Base-by-base conservation (phyloP, 2,329 filamentous ascomycete genomes). In the Claviceps paspali region DNA sequence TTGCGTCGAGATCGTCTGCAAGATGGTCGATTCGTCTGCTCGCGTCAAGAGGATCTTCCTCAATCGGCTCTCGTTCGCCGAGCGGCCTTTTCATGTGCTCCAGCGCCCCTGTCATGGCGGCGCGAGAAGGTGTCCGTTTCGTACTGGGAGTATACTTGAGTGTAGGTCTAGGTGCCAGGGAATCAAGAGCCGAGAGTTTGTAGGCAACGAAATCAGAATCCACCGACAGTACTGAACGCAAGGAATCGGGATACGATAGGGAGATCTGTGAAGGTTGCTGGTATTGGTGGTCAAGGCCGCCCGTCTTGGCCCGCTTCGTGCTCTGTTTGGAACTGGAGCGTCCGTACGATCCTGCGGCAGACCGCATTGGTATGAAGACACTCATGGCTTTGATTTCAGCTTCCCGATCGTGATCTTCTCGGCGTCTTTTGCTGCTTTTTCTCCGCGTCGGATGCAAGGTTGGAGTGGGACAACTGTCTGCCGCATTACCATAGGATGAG, bases 301-400 rank as follows among this genome's bases (percentile, higher is more conserved):
- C 68, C 17, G 68, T 70, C 38, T 73, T 76, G 37, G 72, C 64
- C 52, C 76, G 76, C 55, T 76, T 79, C 52, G 71, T 82, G 46
- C 84, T 70, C 55, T 65, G 65, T 65, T 67, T 73, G 50, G 68
- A 70, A 41, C 73, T 69, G 32, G 81, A 68, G 32, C 74, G 64
- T 37, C 70, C 70, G 54, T 69, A 72, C 23, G 67, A 63, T 42
- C 77, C 70, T 33, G 70, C 68, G 9, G 69, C 68, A 5, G 77
- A 67, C 36, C 82, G 73, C 37, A 76, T 62, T 5, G 82, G 76
- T 46, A 79, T 70, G 42, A 70, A 71, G 29, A 75, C 73, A 51
- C 75, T 82, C 81, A 95, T 83, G 38, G 83, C 77, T 52, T 79
- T 82, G 52, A 95, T 86, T 59, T 94, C 85, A 43, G 83, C 83